Evolutionary conservation across 371 early-diverging fungal species (phyloP), one percentile per base, ranked within the genome.

Genomic region (Mortierella sp.): DNA sequence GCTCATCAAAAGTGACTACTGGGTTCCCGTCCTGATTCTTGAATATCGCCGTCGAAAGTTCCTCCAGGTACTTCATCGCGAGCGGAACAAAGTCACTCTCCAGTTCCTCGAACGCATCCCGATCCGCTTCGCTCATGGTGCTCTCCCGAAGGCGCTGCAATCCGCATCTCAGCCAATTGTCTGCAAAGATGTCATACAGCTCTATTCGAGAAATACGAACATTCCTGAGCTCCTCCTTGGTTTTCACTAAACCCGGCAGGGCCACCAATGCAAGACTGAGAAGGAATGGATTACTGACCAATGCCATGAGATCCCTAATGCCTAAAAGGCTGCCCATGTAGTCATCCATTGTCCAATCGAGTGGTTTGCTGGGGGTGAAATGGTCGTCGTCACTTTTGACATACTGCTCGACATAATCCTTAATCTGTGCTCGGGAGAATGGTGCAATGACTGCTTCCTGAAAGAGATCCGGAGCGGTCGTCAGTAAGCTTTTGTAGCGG

Each of bases 261-360:
- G 57, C 57, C 2, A 24, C 57, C 57, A 57, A 57, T 26, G 57
- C 57, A 26, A 57, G 57, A 11, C n/a, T 9, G 16, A 74, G 47
- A 28, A 79, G 24, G 28, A 74, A 79, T 1, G 79, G 79, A 28
- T 74, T 79, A 26, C 42, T 42, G 42, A 74, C 71, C 31, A 79
- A 70, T 0, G 58, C 74, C 47, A 47, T 70, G 47, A 79, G 13
- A 19, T 70, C 74, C 6, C 55, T 55, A 28, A 79, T 70, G 7
- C 9, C 19, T 16, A n/a, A 45, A 14, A 79, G 47, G 13, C 10
- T 54, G 1, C 74, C 7, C 71, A 68, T 70, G 42, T 79, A 79
- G 6, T 58, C 34, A 0, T 74, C 45, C 0, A 28, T 8, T 0
- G 44, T 28, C 79, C 70, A 74, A 28, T 13, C 34, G 8, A 24